A percentile compares a stretch with the other conserved stretches of the same genome.
Evolutionary conservation across 805 yeast genomes (phyloP).

Genomic region (Ogataea naganishii): DNA sequence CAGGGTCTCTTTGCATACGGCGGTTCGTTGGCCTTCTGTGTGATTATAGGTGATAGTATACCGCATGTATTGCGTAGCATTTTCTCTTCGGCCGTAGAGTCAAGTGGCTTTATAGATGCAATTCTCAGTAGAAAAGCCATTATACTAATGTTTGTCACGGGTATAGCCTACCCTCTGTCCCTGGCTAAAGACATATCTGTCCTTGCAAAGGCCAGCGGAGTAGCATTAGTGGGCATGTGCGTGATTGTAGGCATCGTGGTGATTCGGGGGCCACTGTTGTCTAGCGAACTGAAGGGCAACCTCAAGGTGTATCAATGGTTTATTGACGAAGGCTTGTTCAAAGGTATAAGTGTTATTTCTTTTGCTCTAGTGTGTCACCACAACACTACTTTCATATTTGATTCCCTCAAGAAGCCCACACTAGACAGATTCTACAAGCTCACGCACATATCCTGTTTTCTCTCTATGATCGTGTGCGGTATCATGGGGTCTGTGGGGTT

Average conservation of each 20-base stretch:
- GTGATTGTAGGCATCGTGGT: constrained; percentile 69
- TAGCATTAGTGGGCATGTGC: constrained; percentile 80
- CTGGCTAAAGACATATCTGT: constrained; percentile 73
- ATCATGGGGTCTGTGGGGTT: constrained; percentile 76
- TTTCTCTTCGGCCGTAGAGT: constrained; percentile 37
- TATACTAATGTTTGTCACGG: constrained; percentile 58
- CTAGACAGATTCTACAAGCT: constrained; percentile 63
- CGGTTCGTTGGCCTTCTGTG: constrained; percentile 89
- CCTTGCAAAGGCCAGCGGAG: constrained; percentile 77
- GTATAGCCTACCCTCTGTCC: constrained; percentile 77
- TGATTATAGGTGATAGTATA: constrained; percentile 89
- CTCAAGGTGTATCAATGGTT: constrained; percentile 38
- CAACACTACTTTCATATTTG: constrained; percentile 83
- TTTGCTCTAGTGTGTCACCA: constrained; percentile 96
- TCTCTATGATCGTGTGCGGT: constrained; percentile 73
- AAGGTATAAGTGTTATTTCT: constrained; percentile 89
- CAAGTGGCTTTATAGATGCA: constrained; percentile 34
- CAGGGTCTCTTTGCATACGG: constrained; percentile 92
- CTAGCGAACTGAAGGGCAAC: constrained; percentile 36
- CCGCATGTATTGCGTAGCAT: constrained; percentile 78
- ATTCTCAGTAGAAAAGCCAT: constrained; percentile 61
- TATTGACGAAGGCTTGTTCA: constrained; percentile 60
- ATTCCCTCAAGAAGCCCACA: constrained; percentile 71
- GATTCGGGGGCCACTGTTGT: constrained; percentile 59
- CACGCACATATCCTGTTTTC: constrained; percentile 76